These are phyloP conservation scores for Triadica sebifera DNA, from an alignment of 345 rosid genomes.

Conservation along the genomic window DNA sequence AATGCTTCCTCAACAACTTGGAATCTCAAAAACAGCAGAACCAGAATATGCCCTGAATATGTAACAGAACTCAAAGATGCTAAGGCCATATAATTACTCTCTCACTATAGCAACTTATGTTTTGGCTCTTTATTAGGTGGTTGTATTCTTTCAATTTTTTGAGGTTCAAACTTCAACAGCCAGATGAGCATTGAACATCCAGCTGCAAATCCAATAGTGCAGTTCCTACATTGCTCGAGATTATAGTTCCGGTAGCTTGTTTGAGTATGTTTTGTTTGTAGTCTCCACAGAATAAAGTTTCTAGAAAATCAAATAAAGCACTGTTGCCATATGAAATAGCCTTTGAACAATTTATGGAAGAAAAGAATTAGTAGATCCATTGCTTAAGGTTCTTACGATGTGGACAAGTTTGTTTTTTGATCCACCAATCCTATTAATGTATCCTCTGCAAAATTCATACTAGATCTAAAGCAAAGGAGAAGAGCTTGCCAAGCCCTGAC, in stretches of 20 bases:
- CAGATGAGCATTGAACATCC: neutral
- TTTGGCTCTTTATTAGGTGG: neutral
- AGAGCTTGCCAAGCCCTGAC: constrained; percentile 32
- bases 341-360: neutral
- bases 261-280: neutral
- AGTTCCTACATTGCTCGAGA: neutral
- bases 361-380: neutral
- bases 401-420: neutral
- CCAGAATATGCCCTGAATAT: neutral
- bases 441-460: constrained; percentile 12
- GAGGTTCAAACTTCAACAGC: too few relatives aligned
- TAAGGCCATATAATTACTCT: neutral
- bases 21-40: neutral
- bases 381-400: neutral
- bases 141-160: too few relatives aligned
- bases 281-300: neutral
- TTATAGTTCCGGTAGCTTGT: neutral
- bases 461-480: constrained; percentile 27
- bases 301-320: too few relatives aligned
- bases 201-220: neutral
- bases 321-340: too few relatives aligned
- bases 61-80: neutral
- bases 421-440: neutral
- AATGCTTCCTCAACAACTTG: neutral
- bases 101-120: neutral